A percentile compares a stretch with the other conserved stretches of the same genome.
phyloP scores from a whole-genome alignment of 768 basidiomycete genomes.

The Hemileccinum impolitum region DNA sequence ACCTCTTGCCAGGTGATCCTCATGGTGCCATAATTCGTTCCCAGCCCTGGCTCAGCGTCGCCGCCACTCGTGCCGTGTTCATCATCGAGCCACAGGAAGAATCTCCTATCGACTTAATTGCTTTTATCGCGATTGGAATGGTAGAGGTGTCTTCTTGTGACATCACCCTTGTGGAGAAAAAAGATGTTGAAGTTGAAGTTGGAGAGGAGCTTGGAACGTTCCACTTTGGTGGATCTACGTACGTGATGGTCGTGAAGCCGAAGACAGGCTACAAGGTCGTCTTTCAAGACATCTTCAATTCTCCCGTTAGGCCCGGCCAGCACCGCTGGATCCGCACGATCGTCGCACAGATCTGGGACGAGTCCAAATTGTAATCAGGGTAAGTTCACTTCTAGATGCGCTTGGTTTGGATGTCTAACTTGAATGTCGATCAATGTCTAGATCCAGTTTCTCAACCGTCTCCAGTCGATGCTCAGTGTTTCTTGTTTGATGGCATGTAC shows the following conservation, averaged over 20 bases:
- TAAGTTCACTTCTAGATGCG: too few relatives aligned
- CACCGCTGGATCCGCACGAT: slow-evolving; percentile 10
- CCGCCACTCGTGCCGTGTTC: slow-evolving; percentile 50
- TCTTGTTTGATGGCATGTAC: too few relatives aligned
- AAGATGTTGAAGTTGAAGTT: too few relatives aligned
- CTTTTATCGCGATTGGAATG: slow-evolving; percentile 60
- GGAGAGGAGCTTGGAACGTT: slow-evolving; percentile 58
- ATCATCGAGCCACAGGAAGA: slow-evolving; percentile 55
- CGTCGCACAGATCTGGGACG: not conserved
- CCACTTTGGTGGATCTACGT: slow-evolving; percentile 67
- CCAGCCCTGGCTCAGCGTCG: slow-evolving; percentile 40
- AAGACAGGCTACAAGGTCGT: not conserved
- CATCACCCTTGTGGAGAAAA: too few relatives aligned
- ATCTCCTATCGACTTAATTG: slow-evolving; percentile 47
- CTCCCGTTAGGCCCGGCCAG: not conserved
- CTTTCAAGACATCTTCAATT: not conserved
- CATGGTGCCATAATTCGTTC: slow-evolving; percentile 25
- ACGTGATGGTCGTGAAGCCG: slow-evolving; percentile 36
- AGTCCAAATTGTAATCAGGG: too few relatives aligned
- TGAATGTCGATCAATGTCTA: too few relatives aligned
- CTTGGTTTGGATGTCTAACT: too few relatives aligned
- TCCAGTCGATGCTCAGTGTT: too few relatives aligned
- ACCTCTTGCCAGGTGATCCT: slow-evolving; percentile 9
- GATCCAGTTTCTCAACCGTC: too few relatives aligned
- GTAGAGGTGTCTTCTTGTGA: slow-evolving; percentile 59